Evolutionary conservation across 768 basidiomycete genomes (phyloP).

Genomic region (Lyophyllum atratum): DNA sequence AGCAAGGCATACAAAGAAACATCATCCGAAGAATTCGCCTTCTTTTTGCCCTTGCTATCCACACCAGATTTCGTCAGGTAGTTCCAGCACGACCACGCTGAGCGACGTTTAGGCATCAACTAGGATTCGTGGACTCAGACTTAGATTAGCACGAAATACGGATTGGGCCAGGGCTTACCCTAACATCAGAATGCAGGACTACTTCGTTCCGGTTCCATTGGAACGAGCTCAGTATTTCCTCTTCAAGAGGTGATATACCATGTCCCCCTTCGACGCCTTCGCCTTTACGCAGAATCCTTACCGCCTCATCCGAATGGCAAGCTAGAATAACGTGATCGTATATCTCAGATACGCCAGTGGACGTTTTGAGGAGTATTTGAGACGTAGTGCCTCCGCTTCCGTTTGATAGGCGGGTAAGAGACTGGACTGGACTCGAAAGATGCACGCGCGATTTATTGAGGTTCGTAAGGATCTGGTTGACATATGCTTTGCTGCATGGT

Average conservation of each 20-base stretch:
- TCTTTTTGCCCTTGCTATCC: conserved; percentile 33
- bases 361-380: conserved; percentile 48
- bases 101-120: conserved; percentile 65
- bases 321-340: conserved; percentile 79
- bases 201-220: conserved; percentile 70
- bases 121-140: conserved; percentile 21
- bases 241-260: conserved; percentile 52
- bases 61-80: conserved; percentile 58
- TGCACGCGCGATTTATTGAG: conserved; percentile 57
- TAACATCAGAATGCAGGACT: conserved; percentile 63
- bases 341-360: conserved; percentile 38
- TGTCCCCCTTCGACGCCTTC: conserved; percentile 20
- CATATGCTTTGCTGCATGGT: conserved; percentile 57
- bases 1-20: conserved; percentile 57
- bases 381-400: neutral
- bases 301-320: conserved; percentile 68
- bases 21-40: conserved; percentile 54
- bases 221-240: conserved; percentile 56
- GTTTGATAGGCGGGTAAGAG: conserved; percentile 28
- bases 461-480: conserved; percentile 57
- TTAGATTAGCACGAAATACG: neutral
- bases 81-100: conserved; percentile 82
- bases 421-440: conserved; percentile 55
- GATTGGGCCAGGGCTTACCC: conserved; percentile 38
- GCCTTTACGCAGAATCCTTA: conserved; percentile 53